Evolutionary conservation across 108 stramenopile species (phyloP).

Genomic region (Cyclotella baltica): DNA sequence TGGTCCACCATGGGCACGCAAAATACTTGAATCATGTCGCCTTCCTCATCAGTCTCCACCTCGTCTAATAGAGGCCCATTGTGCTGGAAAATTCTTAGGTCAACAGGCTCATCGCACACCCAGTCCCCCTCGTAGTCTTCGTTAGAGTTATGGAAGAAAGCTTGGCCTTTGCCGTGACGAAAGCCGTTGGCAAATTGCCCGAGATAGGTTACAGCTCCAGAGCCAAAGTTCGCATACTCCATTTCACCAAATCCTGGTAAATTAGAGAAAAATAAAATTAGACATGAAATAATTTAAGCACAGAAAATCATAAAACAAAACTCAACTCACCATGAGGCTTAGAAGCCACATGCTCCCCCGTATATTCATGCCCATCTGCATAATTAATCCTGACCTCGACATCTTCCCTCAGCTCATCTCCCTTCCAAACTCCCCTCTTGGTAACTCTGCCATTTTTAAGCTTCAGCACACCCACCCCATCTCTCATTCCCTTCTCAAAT

Average conservation of each 20-base stretch:
- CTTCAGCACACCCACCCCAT: slow-evolving; percentile 44
- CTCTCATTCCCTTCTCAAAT: slow-evolving; percentile 31
- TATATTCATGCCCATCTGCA: slow-evolving; percentile 37
- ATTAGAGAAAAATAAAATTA: not conserved
- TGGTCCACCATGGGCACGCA: not conserved
- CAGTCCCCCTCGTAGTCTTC: slow-evolving; percentile 46
- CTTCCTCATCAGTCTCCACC: not conserved
- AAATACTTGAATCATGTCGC: not conserved
- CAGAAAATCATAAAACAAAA: not conserved
- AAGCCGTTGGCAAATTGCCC: slow-evolving; percentile 44
- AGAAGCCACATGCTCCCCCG: slow-evolving; percentile 36
- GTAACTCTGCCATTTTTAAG: slow-evolving; percentile 17
- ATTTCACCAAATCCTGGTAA: slow-evolving; percentile 41
- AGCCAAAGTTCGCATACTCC: slow-evolving; percentile 40
- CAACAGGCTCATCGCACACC: slow-evolving; percentile 45
- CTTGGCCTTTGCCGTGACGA: slow-evolving; percentile 49
- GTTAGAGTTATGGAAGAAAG: slow-evolving; percentile 36
- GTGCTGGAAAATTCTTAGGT: slow-evolving; percentile 42
- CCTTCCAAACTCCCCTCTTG: slow-evolving; percentile 36
- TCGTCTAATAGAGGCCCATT: slow-evolving; percentile 27
- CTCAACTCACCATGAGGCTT: slow-evolving; percentile 43
- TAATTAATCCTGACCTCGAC: slow-evolving; percentile 35
- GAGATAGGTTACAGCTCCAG: slow-evolving; percentile 29
- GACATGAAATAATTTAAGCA: not conserved
- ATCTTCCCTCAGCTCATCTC: slow-evolving; percentile 29